phyloP scores from a whole-genome alignment of 2,329 filamentous ascomycete genomes.

The Ascochyta viciae-villosae region DNA sequence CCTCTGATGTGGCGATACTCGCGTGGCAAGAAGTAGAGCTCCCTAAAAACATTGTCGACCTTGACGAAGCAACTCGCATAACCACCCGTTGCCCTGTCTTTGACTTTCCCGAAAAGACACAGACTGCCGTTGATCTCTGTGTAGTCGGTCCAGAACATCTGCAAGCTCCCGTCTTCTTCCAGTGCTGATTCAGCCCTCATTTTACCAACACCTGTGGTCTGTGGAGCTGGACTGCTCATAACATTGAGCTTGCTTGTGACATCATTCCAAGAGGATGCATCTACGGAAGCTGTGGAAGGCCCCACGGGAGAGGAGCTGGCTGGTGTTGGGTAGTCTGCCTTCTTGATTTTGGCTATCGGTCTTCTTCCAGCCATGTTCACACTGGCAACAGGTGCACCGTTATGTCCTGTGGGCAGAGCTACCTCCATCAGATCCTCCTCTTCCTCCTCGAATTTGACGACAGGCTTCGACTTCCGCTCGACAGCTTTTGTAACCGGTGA shows the following conservation, averaged over 20 bases:
- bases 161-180: conserved; percentile 90
- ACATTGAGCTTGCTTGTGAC: conserved; percentile 88
- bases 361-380: conserved; percentile 87
- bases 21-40: conserved; percentile 90
- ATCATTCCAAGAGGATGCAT: conserved; percentile 86
- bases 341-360: conserved; percentile 74
- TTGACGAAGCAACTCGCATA: conserved; percentile 96
- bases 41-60: conserved; percentile 90
- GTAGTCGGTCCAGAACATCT: conserved; percentile 98
- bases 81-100: conserved; percentile 79
- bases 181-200: conserved; percentile 82
- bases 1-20: conserved; percentile 66
- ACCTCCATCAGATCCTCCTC: conserved; percentile 89
- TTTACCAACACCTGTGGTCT: conserved; percentile 75
- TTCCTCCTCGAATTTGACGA: conserved; percentile 67
- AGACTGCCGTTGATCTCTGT: conserved; percentile 89
- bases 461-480: conserved; percentile 68
- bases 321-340: conserved; percentile 73
- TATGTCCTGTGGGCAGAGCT: conserved; percentile 72
- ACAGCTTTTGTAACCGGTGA: conserved; percentile 84
- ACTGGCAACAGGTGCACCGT: conserved; percentile 69
- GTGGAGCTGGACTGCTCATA: conserved; percentile 73
- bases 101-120: conserved; percentile 94
- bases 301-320: conserved; percentile 78
- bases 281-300: conserved; percentile 62